Conservation (phyloP, 352 stramenopile species). For the Phytophthora foliorum region DNA sequence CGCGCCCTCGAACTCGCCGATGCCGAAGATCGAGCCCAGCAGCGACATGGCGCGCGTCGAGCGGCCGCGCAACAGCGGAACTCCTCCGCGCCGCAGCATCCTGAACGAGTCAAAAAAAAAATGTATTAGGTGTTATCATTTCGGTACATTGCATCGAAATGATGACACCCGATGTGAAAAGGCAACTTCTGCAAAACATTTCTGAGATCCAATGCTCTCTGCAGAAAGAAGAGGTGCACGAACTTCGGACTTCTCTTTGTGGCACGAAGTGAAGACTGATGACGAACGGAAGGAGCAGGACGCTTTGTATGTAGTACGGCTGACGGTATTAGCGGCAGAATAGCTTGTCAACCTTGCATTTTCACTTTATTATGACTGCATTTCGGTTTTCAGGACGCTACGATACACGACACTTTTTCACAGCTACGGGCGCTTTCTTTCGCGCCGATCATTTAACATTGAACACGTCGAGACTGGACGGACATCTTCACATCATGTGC, state of each 20-base stretch:
- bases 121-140: not conserved
- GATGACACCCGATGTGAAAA: not conserved
- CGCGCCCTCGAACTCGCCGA: constrained; percentile 81
- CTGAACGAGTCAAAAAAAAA: not conserved
- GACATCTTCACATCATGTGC: constrained; percentile 67
- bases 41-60: constrained; percentile 65
- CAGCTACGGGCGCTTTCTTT: constrained; percentile 41
- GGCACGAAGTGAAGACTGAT: no score
- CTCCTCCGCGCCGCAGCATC: constrained; percentile 23
- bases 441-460: constrained; percentile 37
- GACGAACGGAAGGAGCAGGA: constrained; percentile 19
- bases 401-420: constrained; percentile 27
- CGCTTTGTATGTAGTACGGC: constrained; percentile 4
- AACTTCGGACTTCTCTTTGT: no score
- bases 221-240: constrained; percentile 3
- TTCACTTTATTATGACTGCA: constrained; percentile 31
- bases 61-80: constrained; percentile 12
- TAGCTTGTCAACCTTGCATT: constrained; percentile 8
- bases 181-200: not conserved
- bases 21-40: constrained; percentile 80
- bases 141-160: not conserved
- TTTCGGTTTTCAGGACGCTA: constrained; percentile 35
- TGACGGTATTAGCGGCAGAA: not conserved
- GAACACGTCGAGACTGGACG: constrained; percentile 13
- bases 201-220: constrained; percentile 3